Evolutionary conservation across 768 basidiomycete genomes (phyloP).

Genomic region (Mycena galericulata): DNA sequence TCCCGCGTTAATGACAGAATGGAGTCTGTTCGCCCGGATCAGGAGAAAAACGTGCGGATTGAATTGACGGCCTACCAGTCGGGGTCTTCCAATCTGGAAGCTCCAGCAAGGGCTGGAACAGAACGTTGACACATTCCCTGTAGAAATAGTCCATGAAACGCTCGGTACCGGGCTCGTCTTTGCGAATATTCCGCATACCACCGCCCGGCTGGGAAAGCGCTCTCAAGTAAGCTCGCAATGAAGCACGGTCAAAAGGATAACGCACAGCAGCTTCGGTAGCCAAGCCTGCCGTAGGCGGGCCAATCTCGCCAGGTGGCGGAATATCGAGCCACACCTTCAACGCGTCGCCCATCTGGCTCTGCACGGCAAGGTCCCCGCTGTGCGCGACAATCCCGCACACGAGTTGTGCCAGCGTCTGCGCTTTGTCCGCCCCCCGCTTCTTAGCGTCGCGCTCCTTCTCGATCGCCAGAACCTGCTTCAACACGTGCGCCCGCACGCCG

Average conservation of each 20-base stretch:
- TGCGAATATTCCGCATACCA: conserved; percentile 61
- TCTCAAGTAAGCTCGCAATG: conserved; percentile 31
- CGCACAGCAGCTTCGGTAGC: conserved; percentile 48
- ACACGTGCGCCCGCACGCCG: conserved; percentile 85
- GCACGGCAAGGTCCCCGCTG: conserved; percentile 86
- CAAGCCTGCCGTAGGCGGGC: conserved; percentile 43
- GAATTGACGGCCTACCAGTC: conserved; percentile 43
- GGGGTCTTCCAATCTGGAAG: conserved; percentile 75
- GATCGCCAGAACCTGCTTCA: conserved; percentile 83
- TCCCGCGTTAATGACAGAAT: conserved; percentile 73
- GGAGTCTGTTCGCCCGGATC: conserved; percentile 53
- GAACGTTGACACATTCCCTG: conserved; percentile 79
- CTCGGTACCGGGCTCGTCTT: conserved; percentile 89
- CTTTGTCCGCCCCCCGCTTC: conserved; percentile 69
- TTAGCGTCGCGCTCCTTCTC: conserved; percentile 71
- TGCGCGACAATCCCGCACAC: conserved; percentile 82
- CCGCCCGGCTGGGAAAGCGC: conserved; percentile 47
- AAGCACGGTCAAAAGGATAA: conserved; percentile 4
- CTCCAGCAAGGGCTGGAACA: conserved; percentile 84
- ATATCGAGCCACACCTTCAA: conserved; percentile 87
- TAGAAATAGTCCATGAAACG: conserved; percentile 95
- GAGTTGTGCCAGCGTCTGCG: conserved; percentile 80
- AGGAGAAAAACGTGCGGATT: conserved; percentile 5
- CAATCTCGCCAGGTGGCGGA: conserved; percentile 56
- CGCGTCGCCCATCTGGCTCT: conserved; percentile 92